Percentiles rank a stretch among this genome's conserved stretches.
These are phyloP conservation scores for Triticum dicoccoides DNA, from an alignment of 176 grass and related monocot genomes.

Conservation along the genomic window DNA sequence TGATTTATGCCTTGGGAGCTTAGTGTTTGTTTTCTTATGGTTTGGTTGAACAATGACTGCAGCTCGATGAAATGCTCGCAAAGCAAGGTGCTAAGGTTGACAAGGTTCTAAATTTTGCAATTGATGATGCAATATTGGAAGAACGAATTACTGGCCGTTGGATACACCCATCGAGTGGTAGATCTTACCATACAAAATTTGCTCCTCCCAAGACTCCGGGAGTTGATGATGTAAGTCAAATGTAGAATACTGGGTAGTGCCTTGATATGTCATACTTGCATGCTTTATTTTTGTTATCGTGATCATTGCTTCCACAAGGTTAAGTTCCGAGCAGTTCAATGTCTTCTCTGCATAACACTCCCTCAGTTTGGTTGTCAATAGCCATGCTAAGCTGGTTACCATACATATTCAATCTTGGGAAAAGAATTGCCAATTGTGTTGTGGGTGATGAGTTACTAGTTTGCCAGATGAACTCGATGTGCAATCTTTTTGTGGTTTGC, in stretches of 20 bases:
- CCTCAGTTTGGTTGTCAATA: conserved; percentile 3
- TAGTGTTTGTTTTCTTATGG: background rate
- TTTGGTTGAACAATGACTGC: background rate
- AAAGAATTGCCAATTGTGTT: background rate
- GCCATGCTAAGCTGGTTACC: background rate
- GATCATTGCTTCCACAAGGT: background rate
- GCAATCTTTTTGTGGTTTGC: background rate
- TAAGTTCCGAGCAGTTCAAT: too few relatives aligned
- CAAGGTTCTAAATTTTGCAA: conserved; percentile 93
- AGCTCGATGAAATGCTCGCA: conserved; percentile 92
- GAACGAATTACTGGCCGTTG: conserved; percentile 93
- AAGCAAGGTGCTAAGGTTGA: conserved; percentile 80
- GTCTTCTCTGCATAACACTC: background rate
- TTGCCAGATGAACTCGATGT: background rate
- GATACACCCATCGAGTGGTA: conserved; percentile 83
- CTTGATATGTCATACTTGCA: background rate
- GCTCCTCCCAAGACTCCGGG: conserved; percentile 83
- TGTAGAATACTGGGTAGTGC: background rate
- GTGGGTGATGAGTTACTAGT: background rate
- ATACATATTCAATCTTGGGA: background rate
- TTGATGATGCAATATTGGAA: conserved; percentile 88
- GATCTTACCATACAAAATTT: conserved; percentile 94
- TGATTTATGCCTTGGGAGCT: background rate
- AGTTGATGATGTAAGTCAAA: conserved; percentile 84
- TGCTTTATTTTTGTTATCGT: background rate